phyloP scores from a whole-genome alignment of 78 protist genomes.

The Dictyostelium brefeldianum region DNA sequence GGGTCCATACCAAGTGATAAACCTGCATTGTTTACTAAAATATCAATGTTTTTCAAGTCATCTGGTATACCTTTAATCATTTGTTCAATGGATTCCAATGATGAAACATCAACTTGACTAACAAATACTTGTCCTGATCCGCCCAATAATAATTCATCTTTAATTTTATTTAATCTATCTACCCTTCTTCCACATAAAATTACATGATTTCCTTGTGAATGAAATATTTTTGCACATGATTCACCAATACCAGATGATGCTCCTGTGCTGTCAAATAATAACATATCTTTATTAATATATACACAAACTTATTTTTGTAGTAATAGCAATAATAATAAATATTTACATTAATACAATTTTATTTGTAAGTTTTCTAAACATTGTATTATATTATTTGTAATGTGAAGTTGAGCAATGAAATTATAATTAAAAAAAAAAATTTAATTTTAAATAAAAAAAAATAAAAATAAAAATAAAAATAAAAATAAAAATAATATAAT shows the following conservation, averaged over 20 bases:
- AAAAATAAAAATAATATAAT: too few species aligned
- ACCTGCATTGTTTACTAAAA: conserved; percentile 88
- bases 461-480: conserved; percentile 3
- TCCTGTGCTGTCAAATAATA: conserved; percentile 63
- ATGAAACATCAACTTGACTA: conserved; percentile 70
- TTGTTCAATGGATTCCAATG: conserved; percentile 2
- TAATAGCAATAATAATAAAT: not conserved
- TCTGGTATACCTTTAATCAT: conserved; percentile 76
- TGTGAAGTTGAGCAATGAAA: not conserved
- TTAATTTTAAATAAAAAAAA: not conserved
- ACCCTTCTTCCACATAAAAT: conserved; percentile 80
- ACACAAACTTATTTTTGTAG: too few species aligned
- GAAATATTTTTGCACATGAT: conserved; percentile 76
- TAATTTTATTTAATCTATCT: conserved; percentile 64
- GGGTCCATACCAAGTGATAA: conserved; percentile 72
- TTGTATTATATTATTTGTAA: not conserved
- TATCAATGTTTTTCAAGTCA: conserved; percentile 32
- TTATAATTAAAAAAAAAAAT: not conserved
- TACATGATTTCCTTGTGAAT: conserved; percentile 72
- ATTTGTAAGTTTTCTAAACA: conserved; percentile 70
- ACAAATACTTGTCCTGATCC: conserved; percentile 20
- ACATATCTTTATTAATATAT: not conserved
- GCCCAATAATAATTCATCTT: not conserved
- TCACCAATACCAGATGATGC: conserved; percentile 89
- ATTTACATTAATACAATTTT: conserved; percentile 72